phyloP scores from a whole-genome alignment of 2,329 filamentous ascomycete genomes.

The Phialophora verrucosa region DNA sequence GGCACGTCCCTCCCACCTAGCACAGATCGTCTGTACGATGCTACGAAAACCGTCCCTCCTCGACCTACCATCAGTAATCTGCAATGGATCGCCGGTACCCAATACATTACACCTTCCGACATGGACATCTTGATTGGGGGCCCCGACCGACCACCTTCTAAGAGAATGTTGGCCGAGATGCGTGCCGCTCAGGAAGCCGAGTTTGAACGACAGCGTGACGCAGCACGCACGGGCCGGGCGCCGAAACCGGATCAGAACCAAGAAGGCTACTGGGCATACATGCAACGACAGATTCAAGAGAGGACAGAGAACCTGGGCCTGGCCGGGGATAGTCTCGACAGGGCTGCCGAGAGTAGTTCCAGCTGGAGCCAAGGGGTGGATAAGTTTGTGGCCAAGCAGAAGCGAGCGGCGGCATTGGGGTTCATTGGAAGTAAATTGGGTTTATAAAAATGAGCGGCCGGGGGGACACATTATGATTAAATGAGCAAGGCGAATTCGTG shows the following conservation, averaged over 20 bases:
- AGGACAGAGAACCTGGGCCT: constrained; percentile 84
- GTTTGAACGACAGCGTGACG: constrained; percentile 45
- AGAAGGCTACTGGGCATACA: constrained; percentile 75
- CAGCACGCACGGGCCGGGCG: constrained; percentile 46
- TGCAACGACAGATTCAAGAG: constrained; percentile 86
- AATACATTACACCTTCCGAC: constrained; percentile 84
- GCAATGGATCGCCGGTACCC: constrained; percentile 95
- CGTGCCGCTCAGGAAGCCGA: constrained; percentile 71
- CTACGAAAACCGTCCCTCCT: constrained; percentile 72
- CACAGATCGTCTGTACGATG: constrained; percentile 80
- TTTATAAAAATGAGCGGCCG: constrained; percentile 40
- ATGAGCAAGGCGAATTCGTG: neutral
- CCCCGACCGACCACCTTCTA: constrained; percentile 83
- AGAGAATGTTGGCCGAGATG: constrained; percentile 82
- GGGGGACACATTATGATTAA: neutral
- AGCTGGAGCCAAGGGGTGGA: constrained; percentile 87
- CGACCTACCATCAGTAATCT: constrained; percentile 93
- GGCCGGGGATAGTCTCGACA: constrained; percentile 83
- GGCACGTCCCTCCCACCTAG: constrained; percentile 67
- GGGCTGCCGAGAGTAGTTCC: constrained; percentile 76
- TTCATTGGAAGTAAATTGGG: constrained; percentile 53
- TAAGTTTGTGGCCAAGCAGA: constrained; percentile 86
- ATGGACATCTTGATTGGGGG: constrained; percentile 91
- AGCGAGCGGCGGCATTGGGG: constrained; percentile 80
- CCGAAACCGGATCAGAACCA: constrained; percentile 48